These are phyloP conservation scores for Cladorrhinum sp. DNA, from an alignment of 2,329 filamentous ascomycete species.

Conservation along the genomic window DNA sequence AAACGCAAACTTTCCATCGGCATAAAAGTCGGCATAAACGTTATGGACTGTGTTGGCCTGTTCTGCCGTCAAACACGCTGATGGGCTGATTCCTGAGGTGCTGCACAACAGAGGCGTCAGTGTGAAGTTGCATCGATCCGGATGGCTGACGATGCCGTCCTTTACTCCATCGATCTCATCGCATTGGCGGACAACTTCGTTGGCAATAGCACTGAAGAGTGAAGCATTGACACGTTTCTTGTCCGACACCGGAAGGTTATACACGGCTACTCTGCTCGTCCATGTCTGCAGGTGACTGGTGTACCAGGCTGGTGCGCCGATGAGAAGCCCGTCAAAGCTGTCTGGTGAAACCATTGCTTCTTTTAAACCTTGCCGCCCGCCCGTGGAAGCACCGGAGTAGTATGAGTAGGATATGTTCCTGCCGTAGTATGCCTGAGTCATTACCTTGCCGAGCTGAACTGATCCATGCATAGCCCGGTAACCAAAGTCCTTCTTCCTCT, in stretches of 20 bases:
- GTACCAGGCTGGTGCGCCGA: conserved; percentile 51
- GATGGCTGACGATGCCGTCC: conserved; percentile 46
- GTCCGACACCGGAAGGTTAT: conserved; percentile 45
- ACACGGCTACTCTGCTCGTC: conserved; percentile 43
- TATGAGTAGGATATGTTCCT: conserved; percentile 46
- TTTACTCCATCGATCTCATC: conserved; percentile 46
- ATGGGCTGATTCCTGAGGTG: conserved; percentile 1
- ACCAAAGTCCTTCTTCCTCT: conserved; percentile 39
- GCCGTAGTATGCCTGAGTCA: conserved; percentile 48
- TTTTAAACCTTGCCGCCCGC: conserved; percentile 56
- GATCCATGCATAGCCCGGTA: conserved; percentile 47
- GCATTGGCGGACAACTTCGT: conserved; percentile 44
- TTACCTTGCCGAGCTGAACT: conserved; percentile 45
- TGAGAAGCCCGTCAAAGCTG: conserved; percentile 56
- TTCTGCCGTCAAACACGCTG: conserved; percentile 28
- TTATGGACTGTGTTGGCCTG: conserved; percentile 8
- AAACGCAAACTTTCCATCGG: conserved; percentile 37
- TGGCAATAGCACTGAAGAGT: conserved; percentile 37
- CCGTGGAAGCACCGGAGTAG: conserved; percentile 57
- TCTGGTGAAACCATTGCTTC: conserved; percentile 51
- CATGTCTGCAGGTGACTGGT: conserved; percentile 44
- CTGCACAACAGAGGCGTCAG: conserved; percentile 38
- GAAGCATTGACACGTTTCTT: conserved; percentile 41
- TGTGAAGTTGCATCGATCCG: conserved; percentile 40
- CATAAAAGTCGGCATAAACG: conserved; percentile 15